phyloP scores from a whole-genome alignment of 176 grass and related monocot genomes.

The Oryza glaberrima region DNA sequence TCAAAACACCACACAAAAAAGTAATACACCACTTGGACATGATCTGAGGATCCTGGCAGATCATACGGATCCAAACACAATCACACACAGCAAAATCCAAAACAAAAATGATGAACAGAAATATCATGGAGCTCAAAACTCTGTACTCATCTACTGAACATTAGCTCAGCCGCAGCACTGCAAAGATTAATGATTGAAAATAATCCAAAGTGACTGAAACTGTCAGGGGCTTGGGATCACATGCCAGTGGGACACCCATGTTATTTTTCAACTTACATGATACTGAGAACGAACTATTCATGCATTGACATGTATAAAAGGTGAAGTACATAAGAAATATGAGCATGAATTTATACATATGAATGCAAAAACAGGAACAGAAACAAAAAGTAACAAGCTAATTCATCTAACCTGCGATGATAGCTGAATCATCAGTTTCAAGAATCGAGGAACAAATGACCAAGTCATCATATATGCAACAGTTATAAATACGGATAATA shows the following conservation, averaged over 20 bases:
- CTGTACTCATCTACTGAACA: not conserved
- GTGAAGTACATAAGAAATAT: not conserved
- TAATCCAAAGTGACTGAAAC: not conserved
- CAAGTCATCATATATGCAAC: constrained; percentile 87
- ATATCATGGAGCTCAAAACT: not conserved
- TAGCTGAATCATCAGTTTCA: constrained; percentile 96
- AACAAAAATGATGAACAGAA: not conserved
- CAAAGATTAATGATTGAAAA: too few species aligned
- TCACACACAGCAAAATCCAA: not conserved
- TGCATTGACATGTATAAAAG: constrained; percentile 6
- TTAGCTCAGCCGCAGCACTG: not conserved
- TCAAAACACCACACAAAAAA: not conserved
- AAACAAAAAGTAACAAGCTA: constrained; percentile 34
- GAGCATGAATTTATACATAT: constrained; percentile 6
- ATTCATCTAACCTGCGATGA: constrained; percentile 90
- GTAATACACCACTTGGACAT: not conserved
- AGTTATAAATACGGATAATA: constrained; percentile 82
- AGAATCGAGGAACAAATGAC: constrained; percentile 95
- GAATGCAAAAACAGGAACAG: constrained; percentile 4
- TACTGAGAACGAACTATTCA: not conserved
- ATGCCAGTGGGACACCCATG: not conserved
- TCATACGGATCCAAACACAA: not conserved
- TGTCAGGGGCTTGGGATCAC: not conserved
- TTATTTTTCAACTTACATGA: not conserved
- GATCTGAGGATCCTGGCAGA: not conserved